phyloP scores from a whole-genome alignment of 371 early-diverging fungal genomes.

The Rhizomucor pusillus region DNA sequence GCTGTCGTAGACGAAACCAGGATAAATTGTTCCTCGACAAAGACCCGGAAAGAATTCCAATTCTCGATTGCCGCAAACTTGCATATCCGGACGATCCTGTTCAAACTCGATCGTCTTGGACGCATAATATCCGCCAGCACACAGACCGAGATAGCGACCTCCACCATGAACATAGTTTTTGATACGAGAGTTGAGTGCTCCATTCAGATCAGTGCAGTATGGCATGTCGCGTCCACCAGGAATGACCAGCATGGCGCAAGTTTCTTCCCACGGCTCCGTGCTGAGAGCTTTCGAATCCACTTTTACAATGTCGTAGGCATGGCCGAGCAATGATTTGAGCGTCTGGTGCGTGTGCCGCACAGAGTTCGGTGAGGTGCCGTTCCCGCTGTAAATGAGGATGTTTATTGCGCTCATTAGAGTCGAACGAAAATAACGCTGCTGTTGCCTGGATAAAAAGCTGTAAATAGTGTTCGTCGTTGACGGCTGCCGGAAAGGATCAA shows the following conservation, averaged over 20 bases:
- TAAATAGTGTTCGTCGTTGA: too few species aligned
- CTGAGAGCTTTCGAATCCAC: conserved; percentile 71
- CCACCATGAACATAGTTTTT: conserved; percentile 70
- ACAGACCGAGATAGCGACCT: conserved; percentile 89
- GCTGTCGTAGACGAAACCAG: conserved; percentile 78
- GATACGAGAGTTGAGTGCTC: conserved; percentile 61
- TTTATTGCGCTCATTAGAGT: conserved; percentile 66
- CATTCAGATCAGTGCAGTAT: conserved; percentile 68
- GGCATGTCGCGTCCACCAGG: conserved; percentile 92
- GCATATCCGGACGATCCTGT: conserved; percentile 48
- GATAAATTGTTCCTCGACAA: conserved; percentile 72
- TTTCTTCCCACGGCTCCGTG: conserved; percentile 83
- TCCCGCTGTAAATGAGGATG: conserved; percentile 81
- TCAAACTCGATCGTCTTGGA: conserved; percentile 76
- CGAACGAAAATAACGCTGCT: too few species aligned
- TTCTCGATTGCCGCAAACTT: conserved; percentile 73
- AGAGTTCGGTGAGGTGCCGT: conserved; percentile 70
- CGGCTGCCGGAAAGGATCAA: too few species aligned
- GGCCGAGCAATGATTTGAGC: conserved; percentile 68
- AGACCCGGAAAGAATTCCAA: conserved; percentile 72
- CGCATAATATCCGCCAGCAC: conserved; percentile 93
- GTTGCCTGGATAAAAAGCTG: too few species aligned
- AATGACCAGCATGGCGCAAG: conserved; percentile 79
- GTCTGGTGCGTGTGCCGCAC: conserved; percentile 64
- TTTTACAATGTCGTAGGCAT: conserved; percentile 80